Conservation (phyloP, 352 stramenopile species). For the Globisporangium parvum region DNA sequence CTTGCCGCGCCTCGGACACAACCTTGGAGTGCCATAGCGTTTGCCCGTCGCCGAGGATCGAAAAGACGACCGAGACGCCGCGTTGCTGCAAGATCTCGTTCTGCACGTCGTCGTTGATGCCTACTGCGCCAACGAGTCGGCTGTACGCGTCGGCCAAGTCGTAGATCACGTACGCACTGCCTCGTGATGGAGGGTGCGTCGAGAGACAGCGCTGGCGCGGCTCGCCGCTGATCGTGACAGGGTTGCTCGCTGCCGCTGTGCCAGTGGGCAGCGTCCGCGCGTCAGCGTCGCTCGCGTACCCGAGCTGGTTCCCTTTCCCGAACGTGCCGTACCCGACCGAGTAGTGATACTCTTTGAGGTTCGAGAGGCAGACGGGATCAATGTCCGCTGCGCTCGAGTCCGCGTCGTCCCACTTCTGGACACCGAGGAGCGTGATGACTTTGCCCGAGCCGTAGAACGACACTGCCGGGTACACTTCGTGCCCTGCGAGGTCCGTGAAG, state of each 20-base stretch:
- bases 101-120: constrained; percentile 70
- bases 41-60: constrained; percentile 62
- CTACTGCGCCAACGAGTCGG: constrained; percentile 45
- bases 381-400: constrained; percentile 18
- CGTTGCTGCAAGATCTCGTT: constrained; percentile 55
- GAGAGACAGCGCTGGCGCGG: constrained; percentile 70
- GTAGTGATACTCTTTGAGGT: constrained; percentile 71
- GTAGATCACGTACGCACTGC: constrained; percentile 77
- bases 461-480: constrained; percentile 83
- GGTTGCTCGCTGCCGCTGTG: constrained; percentile 15
- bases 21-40: constrained; percentile 74
- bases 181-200: constrained; percentile 64
- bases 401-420: constrained; percentile 76
- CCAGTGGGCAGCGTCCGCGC: constrained; percentile 9
- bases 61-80: constrained; percentile 51
- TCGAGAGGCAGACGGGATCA: constrained; percentile 71
- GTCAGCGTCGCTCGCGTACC: constrained; percentile 59
- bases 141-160: constrained; percentile 62
- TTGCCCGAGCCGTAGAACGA: constrained; percentile 89
- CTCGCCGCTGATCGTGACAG: constrained; percentile 59
- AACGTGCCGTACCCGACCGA: constrained; percentile 76
- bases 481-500: constrained; percentile 74
- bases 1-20: constrained; percentile 26
- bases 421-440: constrained; percentile 70
- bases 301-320: constrained; percentile 64